phyloP scores from a whole-genome alignment of 164 flowering plant species.

The Warburgia ugandensis region DNA sequence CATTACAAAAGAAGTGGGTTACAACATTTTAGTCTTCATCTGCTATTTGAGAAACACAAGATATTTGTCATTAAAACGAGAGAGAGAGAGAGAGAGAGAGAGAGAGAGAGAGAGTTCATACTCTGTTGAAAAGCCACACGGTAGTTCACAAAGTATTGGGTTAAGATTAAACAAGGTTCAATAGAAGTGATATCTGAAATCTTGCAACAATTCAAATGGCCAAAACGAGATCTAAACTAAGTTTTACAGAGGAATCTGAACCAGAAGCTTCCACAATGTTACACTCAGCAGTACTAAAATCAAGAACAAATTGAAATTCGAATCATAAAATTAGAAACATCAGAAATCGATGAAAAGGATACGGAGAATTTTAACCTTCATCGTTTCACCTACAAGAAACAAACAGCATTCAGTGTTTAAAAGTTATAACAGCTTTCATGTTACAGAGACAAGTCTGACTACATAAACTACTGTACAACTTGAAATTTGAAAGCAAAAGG shows the following conservation, averaged over 20 bases:
- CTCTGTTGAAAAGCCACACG: slow-evolving; percentile 30
- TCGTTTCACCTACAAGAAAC: slow-evolving; percentile 9
- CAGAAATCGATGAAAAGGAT: slow-evolving; percentile 21
- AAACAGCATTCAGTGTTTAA: too few species aligned
- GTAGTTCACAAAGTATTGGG: slow-evolving; percentile 9
- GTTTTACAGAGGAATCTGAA: neutral
- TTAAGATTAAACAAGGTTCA: slow-evolving; percentile 22
- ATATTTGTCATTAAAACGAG: neutral
- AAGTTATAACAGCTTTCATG: too few species aligned
- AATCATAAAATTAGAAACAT: slow-evolving; percentile 3
- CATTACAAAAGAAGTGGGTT: neutral
- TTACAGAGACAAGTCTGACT: too few species aligned
- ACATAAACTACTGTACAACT: too few species aligned
- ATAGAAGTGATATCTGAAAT: neutral
- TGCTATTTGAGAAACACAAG: neutral
- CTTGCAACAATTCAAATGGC: neutral
- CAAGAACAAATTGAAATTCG: neutral
- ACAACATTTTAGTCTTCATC: neutral
- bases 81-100: slow-evolving; percentile 2
- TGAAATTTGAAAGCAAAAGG: too few species aligned
- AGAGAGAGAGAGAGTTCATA: slow-evolving; percentile 22
- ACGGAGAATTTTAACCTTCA: slow-evolving; percentile 18
- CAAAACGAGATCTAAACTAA: neutral
- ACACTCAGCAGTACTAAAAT: neutral
- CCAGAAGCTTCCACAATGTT: neutral